Evolutionary conservation across 345 rosid genomes (phyloP), one percentile per base, ranked within the genome.

Genomic region (Linum lewisii): DNA sequence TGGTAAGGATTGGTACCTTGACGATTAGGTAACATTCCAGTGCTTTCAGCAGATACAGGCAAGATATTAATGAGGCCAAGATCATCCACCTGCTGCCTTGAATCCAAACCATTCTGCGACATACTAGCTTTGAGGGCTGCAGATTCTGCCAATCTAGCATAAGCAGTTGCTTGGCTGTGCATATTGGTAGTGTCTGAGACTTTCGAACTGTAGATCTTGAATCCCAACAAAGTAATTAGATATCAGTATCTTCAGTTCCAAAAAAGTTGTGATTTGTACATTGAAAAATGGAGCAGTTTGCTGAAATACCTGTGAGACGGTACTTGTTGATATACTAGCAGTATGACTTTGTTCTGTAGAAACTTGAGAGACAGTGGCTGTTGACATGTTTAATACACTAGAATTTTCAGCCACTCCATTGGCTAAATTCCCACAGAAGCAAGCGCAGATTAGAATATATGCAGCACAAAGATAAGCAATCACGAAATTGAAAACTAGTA

Each of bases 31-130:
- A 85, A 75, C 61, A 89, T 63, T 60, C 88, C 94, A n/a, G 95
- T 75, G 68, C 75, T 81, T 77, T 87, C 90, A 64, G 97, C 97
- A 51, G 95, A 87, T 54, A 93, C 78, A 0, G 95, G 99, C 70
- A 93, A 81, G 72, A 89, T 63, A 45, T 73, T 65, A 61, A 78
- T 67, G 57, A 61, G 57, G 54, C 71, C 68, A 5, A 47, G 45
- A 69, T 77, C 87, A 52, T 62, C 64, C 38, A 50, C 61, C 54
- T 70, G n/a, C 23, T 57, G 71, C 21, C 55, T 75, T 47, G 53
- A 75, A 51, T 72, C 76, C 10, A 64, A 58, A 63, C 19, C 59
- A 25, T 66, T 66, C 18, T 70, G 61, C 53, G 29, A 61, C 11
- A 73, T 61, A 57, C 59, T 61, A 62, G 64, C 60, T 69, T 70